A percentile compares a stretch with the other conserved stretches of the same genome.
These are phyloP conservation scores for Neurospora africana DNA, from an alignment of 495 filamentous ascomycete species.

Conservation along the genomic window DNA sequence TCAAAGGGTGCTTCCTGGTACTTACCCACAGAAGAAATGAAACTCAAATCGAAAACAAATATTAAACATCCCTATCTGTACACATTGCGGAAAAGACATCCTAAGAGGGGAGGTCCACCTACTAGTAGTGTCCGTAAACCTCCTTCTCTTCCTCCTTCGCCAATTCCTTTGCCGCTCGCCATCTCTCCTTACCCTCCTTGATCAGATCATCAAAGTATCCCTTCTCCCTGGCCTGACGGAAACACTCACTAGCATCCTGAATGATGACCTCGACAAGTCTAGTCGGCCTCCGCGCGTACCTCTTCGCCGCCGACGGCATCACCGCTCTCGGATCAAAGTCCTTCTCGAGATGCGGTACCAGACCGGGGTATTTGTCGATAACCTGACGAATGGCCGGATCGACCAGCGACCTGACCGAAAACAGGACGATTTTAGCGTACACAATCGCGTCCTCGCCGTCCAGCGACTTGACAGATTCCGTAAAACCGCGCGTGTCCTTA, in stretches of 20 bases:
- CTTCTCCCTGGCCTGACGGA: not conserved
- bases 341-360: not conserved
- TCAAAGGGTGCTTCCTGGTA: not conserved
- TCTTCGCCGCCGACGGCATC: not conserved
- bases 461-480: not conserved
- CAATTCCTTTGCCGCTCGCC: not conserved
- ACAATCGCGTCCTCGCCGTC: not conserved
- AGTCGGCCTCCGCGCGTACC: not conserved
- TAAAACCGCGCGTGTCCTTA: not conserved
- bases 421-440: not conserved
- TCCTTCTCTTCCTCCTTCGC: not conserved
- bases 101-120: not conserved
- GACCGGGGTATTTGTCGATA: not conserved
- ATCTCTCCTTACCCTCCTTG: not conserved
- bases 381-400: not conserved
- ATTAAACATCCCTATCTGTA: too few species aligned
- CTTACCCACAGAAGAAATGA: not conserved
- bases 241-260: not conserved
- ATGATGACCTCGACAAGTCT: not conserved
- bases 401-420: not conserved
- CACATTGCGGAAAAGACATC: not conserved
- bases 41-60: not conserved
- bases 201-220: not conserved
- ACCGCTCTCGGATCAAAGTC: not conserved
- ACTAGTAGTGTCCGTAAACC: not conserved